These are phyloP conservation scores for Dipodascopsis tothii DNA, from an alignment of 805 yeast genomes.

Conservation along the genomic window DNA sequence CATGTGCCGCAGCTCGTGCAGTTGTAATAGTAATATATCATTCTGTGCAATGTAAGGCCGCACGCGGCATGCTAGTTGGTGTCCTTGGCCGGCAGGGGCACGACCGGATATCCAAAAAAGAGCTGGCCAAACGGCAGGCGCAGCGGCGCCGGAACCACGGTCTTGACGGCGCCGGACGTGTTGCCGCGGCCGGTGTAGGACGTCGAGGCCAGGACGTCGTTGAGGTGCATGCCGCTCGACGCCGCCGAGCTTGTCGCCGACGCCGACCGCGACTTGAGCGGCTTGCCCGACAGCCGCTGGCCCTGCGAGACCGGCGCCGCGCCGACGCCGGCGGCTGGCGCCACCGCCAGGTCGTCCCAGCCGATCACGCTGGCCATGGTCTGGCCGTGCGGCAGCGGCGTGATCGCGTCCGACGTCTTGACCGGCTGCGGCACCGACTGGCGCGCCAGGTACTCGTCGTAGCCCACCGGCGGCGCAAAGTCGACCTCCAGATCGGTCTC, in stretches of 20 bases:
- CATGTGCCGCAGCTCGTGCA: too few species aligned
- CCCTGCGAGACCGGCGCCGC: conserved; percentile 7
- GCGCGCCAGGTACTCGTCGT: conserved; percentile 49
- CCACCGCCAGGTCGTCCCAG: conserved; percentile 51
- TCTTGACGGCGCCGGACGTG: background rate
- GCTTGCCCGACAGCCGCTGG: conserved; percentile 20
- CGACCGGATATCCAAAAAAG: conserved; percentile 80
- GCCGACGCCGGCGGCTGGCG: conserved; percentile 27
- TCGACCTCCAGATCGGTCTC: conserved; percentile 96
- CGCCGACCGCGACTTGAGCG: background rate
- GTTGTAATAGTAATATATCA: too few species aligned
- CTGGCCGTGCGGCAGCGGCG: conserved; percentile 19
- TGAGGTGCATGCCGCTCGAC: background rate
- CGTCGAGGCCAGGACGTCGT: background rate
- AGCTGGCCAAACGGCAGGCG: conserved; percentile 74
- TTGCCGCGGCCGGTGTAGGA: background rate
- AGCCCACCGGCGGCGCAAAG: conserved; percentile 98
- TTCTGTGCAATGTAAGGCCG: too few species aligned
- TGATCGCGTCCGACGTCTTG: conserved; percentile 2
- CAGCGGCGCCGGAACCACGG: conserved; percentile 52
- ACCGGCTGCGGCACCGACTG: background rate
- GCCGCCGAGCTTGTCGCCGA: background rate
- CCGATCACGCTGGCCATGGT: conserved; percentile 66
- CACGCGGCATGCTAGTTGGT: too few species aligned
- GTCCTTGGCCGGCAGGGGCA: conserved; percentile 9